A percentile compares a stretch with the other conserved stretches of the same genome.
These are phyloP conservation scores for Entomortierella parvispora DNA, from an alignment of 192 early-diverging fungal genomes.

Conservation along the genomic window DNA sequence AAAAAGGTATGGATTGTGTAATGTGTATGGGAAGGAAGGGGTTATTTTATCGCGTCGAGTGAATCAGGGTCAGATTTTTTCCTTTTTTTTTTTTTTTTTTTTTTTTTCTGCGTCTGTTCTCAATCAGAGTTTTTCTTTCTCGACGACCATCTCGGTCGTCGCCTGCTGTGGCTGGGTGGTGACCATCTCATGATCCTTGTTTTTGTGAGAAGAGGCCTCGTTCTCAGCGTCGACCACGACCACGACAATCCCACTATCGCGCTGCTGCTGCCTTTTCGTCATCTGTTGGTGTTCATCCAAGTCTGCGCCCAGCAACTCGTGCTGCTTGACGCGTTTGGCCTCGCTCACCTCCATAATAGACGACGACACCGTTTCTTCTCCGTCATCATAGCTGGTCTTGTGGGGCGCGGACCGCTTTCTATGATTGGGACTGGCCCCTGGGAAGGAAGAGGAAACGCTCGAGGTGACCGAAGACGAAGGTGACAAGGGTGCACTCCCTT, in stretches of 20 bases:
- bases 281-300: background rate
- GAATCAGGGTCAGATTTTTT: no score
- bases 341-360: background rate
- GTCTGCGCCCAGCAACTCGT: background rate
- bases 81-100: no score
- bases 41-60: no score
- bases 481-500: slow-evolving; percentile 11
- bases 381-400: background rate
- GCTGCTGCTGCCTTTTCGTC: background rate
- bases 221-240: slow-evolving; percentile 10
- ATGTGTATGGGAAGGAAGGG: no score
- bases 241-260: slow-evolving; percentile 22
- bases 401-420: slow-evolving; percentile 13
- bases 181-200: no score
- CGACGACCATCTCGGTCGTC: no score
- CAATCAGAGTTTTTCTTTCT: no score
- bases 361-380: background rate
- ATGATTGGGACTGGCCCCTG: slow-evolving; percentile 5
- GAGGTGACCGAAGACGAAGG: slow-evolving; percentile 33
- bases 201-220: no score
- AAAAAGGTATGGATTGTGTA: no score
- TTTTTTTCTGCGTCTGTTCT: no score
- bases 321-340: slow-evolving; percentile 3
- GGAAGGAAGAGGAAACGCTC: background rate
- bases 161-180: no score